Conservation (phyloP, 805 yeast species). For the Barnettozyma californica region DNA sequence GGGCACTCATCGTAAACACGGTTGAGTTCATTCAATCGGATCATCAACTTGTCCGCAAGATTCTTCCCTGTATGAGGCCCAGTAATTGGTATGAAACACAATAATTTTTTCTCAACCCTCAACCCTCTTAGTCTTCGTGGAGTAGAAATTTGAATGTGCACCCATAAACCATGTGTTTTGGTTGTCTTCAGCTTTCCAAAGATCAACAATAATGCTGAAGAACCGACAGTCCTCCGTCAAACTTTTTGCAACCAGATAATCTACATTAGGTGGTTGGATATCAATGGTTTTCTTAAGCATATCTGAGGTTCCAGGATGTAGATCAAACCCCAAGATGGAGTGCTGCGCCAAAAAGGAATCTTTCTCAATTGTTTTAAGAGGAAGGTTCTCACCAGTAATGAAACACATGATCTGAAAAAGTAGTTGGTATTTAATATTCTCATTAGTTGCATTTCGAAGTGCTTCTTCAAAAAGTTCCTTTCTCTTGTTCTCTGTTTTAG, state of each 20-base stretch:
- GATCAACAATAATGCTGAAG: background rate
- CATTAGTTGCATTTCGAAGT: background rate
- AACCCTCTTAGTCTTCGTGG: background rate
- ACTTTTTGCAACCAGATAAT: background rate
- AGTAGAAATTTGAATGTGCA: background rate
- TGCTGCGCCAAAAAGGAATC: no score
- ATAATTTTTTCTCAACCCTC: background rate
- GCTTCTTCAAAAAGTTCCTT: background rate
- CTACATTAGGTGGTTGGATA: background rate
- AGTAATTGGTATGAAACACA: background rate
- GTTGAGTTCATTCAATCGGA: background rate
- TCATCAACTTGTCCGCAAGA: background rate
- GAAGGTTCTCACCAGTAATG: no score
- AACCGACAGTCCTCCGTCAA: background rate
- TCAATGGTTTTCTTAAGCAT: constrained; percentile 30
- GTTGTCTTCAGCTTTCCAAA: background rate
- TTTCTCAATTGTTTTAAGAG: background rate
- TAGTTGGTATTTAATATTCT: background rate
- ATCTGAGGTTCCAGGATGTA: constrained; percentile 61
- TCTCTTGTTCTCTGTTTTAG: background rate
- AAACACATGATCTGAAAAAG: background rate
- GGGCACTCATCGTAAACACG: background rate
- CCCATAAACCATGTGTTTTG: background rate
- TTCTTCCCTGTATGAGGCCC: background rate
- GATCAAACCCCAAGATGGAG: constrained; percentile 38